phyloP scores from a whole-genome alignment of 345 rosid species.

The Triadica sebifera region DNA sequence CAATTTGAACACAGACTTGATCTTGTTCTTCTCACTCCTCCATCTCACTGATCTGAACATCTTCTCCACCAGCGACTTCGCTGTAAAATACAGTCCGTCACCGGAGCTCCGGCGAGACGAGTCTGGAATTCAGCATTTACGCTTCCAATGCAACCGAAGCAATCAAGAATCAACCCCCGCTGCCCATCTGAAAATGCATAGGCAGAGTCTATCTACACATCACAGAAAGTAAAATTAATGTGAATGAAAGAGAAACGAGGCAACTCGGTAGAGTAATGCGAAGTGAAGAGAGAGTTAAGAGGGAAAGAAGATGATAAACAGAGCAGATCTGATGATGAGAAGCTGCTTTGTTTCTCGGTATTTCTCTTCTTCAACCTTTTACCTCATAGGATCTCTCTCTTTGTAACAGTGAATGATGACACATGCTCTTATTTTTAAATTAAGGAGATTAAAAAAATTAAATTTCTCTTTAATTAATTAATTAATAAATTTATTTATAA shows the following conservation, averaged over 20 bases:
- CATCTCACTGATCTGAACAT: conserved; percentile 83
- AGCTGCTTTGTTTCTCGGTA: neutral
- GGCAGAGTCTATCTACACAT: neutral
- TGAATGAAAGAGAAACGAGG: conserved; percentile 17
- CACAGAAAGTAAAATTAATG: neutral
- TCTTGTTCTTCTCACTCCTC: conserved; percentile 76
- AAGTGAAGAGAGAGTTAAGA: conserved; percentile 19
- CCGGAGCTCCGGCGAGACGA: conserved; percentile 31
- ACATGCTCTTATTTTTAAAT: neutral
- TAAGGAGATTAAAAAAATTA: neutral
- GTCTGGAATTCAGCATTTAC: conserved; percentile 33
- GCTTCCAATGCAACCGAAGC: conserved; percentile 29
- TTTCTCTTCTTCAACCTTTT: neutral
- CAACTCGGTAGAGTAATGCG: neutral
- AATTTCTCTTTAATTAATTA: too few relatives aligned
- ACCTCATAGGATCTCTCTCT: neutral
- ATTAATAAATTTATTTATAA: too few relatives aligned
- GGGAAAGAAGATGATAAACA: conserved; percentile 4
- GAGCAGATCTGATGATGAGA: conserved; percentile 44
- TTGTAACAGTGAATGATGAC: conserved; percentile 25
- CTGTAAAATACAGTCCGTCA: conserved; percentile 17
- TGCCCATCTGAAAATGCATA: neutral
- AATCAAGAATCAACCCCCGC: neutral
- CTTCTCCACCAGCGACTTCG: conserved; percentile 14
- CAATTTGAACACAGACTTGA: conserved; percentile 75